Evolutionary conservation across 768 basidiomycete species (phyloP).

Genomic region (Pulveroboletus sp.): DNA sequence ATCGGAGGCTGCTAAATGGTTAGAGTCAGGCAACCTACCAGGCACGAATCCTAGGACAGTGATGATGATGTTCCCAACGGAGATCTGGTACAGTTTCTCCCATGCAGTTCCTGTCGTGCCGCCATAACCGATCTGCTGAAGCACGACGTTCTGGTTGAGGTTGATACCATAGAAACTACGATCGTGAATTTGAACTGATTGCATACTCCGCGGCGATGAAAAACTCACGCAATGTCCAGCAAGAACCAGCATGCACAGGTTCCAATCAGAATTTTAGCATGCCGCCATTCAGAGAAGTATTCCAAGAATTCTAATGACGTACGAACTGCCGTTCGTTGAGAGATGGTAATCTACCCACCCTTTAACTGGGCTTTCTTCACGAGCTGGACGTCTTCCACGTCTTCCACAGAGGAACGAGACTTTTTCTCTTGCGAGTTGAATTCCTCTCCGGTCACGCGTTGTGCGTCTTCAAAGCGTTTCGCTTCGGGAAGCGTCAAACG

Average conservation of each 20-base stretch:
- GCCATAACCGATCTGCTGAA: constrained; percentile 66
- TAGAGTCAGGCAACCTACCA: constrained; percentile 34
- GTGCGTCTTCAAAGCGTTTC: constrained; percentile 47
- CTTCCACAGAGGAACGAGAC: neutral
- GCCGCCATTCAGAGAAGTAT: constrained; percentile 73
- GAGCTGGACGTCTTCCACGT: constrained; percentile 15
- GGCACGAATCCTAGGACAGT: constrained; percentile 76
- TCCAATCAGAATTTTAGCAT: constrained; percentile 62
- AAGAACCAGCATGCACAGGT: constrained; percentile 73
- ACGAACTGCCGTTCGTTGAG: neutral
- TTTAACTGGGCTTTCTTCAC: constrained; percentile 49
- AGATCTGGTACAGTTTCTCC: constrained; percentile 63
- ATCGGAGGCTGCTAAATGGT: neutral
- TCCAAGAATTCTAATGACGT: constrained; percentile 47
- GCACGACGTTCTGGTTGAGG: constrained; percentile 73
- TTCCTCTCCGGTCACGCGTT: constrained; percentile 26
- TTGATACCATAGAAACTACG: constrained; percentile 72
- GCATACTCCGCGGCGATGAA: neutral
- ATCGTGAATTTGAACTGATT: neutral
- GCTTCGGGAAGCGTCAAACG: constrained; percentile 72
- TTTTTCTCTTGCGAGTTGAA: constrained; percentile 34
- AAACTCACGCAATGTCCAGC: constrained; percentile 59
- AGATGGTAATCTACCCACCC: constrained; percentile 31
- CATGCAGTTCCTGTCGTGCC: constrained; percentile 54
- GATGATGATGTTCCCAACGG: constrained; percentile 66